Evolutionary conservation across 768 basidiomycete species (phyloP), one percentile per base, ranked within the genome.

Genomic region (Infundibulicybe gibba): DNA sequence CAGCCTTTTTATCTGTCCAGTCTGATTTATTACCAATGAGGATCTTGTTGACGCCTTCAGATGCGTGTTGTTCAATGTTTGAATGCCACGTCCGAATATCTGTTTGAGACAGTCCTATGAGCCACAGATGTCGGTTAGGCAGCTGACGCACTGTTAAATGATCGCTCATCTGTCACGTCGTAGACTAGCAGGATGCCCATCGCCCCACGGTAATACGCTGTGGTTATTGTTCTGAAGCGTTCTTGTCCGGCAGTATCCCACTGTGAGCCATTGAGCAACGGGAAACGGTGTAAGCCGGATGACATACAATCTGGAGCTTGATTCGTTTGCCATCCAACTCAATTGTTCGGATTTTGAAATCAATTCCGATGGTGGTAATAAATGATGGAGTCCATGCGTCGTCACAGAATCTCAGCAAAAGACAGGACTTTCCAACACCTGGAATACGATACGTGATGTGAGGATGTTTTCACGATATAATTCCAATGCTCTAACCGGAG

Each of bases 181-280:
- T 97, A 99, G n/a, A 99, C 94, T 48, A 99, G 80, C 46, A 99
- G 77, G 60, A 98, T 99, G 45, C 97, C 97, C 85, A 97, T 95
- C 16, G 97, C 97, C 32, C 95, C 95, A 53, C 97, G 90, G 76
- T 99, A 99, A 70, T 99, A 99, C 10, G 97, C 93, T 16, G 94
- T 94, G 39, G 97, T 98, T 66, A 99, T 98, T 15, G 97, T 97
- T 61, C 95, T 79, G 75, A 97, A 97, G 20, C 94, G 87, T 72
- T 99, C 97, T 74, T 98, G 95, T 30, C 97, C 97, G 47, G 95
- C 94, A 49, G 95, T 99, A 65, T 98, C 95, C 95, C 95, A 98
- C 94, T 98, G 59, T 45, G 43, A 43, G 49, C 40, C 41, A 15
- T 30, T 16, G 49, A 52, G 35, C 25, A 25, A 3, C 8, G 54